Evolutionary conservation across 148 eudicot species (phyloP), one percentile per base, ranked within the genome.

Genomic region (Amaranthus cruentus): DNA sequence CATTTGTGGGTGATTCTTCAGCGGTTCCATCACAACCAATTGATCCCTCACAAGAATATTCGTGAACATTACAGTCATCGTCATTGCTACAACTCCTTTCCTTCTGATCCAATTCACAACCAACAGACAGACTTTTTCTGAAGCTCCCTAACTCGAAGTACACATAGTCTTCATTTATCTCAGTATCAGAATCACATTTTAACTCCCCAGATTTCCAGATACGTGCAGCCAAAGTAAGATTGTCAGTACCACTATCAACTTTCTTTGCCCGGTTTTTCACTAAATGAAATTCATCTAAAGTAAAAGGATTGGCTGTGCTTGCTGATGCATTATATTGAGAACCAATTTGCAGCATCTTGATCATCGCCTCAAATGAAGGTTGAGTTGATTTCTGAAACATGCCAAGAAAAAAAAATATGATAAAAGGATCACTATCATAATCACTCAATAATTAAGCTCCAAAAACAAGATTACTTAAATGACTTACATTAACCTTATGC

Each of bases 111-210:
- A 90, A 55, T 58, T 86, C 90, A 78, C 87, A 87, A 70, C 97
- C 97, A 53, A 88, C 66, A 84, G 97, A 95, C 18, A 76, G 73
- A 80, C 92, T 82, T 77, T 89, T 95, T 68, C 75, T 87, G 42
- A 90, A 58, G 55, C 57, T 68, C 13, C 82, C 69, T 48, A 67
- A 60, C 74, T 72, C 78, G 66, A 69, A 71, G 66, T 64, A 65
- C 68, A 42, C 57, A 58, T 72, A 70, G 9, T 69, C 82, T 64
- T 54, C 70, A 55, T 87, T 78, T 53, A 75, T 62, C 62, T 77
- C 88, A 60, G 57, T 78, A 57, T 81, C 76, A 68, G 55, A 63
- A 55, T 76, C 80, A 64, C 80, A 46, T 68, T 85, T 83, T 21
- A 83, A 53, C 58, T 86, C 92, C 74, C 88, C 96, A 47, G 89